phyloP scores from a whole-genome alignment of 1,139 yeast genomes.

The Yamadazyma songkhlaensis region DNA sequence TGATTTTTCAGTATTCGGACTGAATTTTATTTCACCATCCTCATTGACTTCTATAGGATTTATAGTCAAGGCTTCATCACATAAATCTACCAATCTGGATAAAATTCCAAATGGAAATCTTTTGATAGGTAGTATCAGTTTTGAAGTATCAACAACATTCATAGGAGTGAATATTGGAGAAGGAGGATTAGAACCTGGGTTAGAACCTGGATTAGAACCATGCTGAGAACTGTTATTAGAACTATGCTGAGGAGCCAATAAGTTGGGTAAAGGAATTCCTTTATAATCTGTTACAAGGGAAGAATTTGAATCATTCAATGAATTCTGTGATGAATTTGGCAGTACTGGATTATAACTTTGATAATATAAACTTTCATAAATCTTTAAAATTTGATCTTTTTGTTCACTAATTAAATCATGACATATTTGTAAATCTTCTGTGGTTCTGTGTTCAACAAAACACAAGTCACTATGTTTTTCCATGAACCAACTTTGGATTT shows the following conservation, averaged over 20 bases:
- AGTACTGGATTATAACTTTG: slow-evolving; percentile 11
- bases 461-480: slow-evolving; percentile 91
- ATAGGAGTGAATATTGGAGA: slow-evolving; percentile 7
- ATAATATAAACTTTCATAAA: slow-evolving; percentile 39
- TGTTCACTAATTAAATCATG: slow-evolving; percentile 83
- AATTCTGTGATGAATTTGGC: slow-evolving; percentile 8
- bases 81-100: slow-evolving; percentile 60
- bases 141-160: slow-evolving; percentile 13
- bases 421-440: slow-evolving; percentile 70
- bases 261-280: slow-evolving; percentile 53
- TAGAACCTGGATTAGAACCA: slow-evolving; percentile 8
- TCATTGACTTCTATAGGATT: slow-evolving; percentile 50
- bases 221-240: slow-evolving; percentile 5
- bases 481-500: slow-evolving; percentile 95
- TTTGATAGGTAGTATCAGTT: slow-evolving; percentile 25
- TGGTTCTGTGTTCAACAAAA: slow-evolving; percentile 77
- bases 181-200: slow-evolving; percentile 4
- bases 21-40: slow-evolving; percentile 38
- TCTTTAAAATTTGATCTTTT: slow-evolving; percentile 46
- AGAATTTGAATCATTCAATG: slow-evolving; percentile 7
- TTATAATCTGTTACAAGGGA: slow-evolving; percentile 48
- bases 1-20: slow-evolving; percentile 73
- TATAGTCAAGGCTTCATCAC: slow-evolving; percentile 73
- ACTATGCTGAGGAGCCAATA: slow-evolving; percentile 16
- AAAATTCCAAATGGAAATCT: slow-evolving; percentile 68